These are phyloP conservation scores for Amanita fuliginea DNA, from an alignment of 768 basidiomycete genomes.

Conservation along the genomic window DNA sequence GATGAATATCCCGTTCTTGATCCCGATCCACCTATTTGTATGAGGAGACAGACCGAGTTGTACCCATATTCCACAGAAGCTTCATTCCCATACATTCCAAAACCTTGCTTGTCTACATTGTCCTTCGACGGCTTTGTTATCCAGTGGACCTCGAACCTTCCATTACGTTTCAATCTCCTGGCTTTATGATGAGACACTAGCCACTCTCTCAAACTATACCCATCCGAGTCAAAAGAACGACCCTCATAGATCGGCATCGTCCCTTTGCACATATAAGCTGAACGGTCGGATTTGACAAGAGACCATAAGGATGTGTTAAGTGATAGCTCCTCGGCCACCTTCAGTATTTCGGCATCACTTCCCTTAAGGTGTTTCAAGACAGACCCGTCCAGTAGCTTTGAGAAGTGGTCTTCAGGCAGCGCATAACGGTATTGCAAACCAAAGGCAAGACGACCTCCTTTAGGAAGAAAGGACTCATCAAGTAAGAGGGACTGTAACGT, in stretches of 20 bases:
- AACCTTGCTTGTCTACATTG: neutral
- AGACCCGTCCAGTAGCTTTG: slow-evolving; percentile 8
- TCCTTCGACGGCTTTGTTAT: neutral
- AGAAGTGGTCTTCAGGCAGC: slow-evolving; percentile 6
- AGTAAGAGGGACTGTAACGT: slow-evolving; percentile 16
- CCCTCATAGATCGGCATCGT: too few relatives aligned
- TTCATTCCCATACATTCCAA: neutral
- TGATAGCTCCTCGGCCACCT: slow-evolving; percentile 10
- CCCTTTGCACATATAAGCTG: neutral
- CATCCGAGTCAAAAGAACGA: too few relatives aligned
- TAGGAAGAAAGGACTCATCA: slow-evolving; percentile 16
- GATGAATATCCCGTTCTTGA: neutral
- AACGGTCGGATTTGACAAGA: slow-evolving; percentile 9
- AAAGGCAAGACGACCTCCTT: slow-evolving; percentile 23
- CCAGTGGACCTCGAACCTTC: neutral
- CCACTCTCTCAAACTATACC: too few relatives aligned
- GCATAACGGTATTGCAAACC: slow-evolving; percentile 25
- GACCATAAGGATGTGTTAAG: slow-evolving; percentile 12
- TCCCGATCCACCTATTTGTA: neutral
- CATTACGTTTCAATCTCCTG: too few relatives aligned
- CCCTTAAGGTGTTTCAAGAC: slow-evolving; percentile 18
- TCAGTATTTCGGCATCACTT: slow-evolving; percentile 14
- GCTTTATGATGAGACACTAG: too few relatives aligned
- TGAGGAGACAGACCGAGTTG: neutral
- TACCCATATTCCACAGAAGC: neutral